Evolutionary conservation across 1,139 yeast species (phyloP), one percentile per base, ranked within the genome.

Genomic region (Pichia sp.): DNA sequence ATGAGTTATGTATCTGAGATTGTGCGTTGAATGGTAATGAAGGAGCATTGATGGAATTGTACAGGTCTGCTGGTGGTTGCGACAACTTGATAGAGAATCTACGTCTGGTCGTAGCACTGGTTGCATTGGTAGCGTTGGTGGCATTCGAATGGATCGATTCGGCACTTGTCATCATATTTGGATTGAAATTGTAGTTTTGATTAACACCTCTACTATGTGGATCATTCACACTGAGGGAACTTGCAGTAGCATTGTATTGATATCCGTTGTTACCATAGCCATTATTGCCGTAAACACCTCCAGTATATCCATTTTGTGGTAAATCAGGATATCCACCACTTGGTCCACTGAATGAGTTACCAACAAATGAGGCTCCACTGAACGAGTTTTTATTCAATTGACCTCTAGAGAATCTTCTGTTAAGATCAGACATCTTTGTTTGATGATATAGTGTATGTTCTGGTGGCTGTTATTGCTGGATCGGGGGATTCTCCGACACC

Each of bases 81-180:
- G 51, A 38, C 28, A 47, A 24, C 35, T 51, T 50, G 17, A 53
- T 34, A 1, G 56, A 53, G 32, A 53, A 53, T 22, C 56, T 37
- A 7, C 56, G 42, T 24, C 52, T 45, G 5, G 32, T 54, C 4
- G 41, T 42, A 27, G 44, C 39, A 30, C 22, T 33, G 8, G 52
- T 49, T 19, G 46, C 52, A 37, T 44, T 46, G 2, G 51, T 48
- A 4, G 49, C 52, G 34, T 44, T 46, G 3, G 51, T 48, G 3
- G 49, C 52, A 28, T 24, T 38, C 2, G 52, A 48, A 15, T 33
- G 36, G 11, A 48, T 36, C 14, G 52, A 48, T 28, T 42, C 49
- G 2, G 47, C 42, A 22, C 47, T 38, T 9, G 31, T 24, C 20
- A 31, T n/a, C 18, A 42, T 28, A 12, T 35, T 42, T 17, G 47